Base-by-base conservation (phyloP, 2,329 filamentous ascomycete species). In the Sporothrix pallida region DNA sequence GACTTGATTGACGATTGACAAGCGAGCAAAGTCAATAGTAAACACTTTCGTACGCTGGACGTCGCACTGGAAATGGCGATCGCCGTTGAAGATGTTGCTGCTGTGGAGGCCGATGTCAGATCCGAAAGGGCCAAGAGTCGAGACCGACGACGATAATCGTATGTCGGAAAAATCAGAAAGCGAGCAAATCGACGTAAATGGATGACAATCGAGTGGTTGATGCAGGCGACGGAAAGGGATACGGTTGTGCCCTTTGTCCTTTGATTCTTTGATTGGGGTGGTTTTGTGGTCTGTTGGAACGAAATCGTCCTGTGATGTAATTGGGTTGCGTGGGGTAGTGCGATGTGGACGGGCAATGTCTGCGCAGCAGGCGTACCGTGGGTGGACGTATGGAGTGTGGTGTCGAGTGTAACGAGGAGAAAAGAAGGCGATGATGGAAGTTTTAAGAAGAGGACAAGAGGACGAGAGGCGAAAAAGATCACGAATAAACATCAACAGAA, bases 31-130 rank as follows among this genome's bases (percentile, higher is more conserved):
- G 23, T 48, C 44, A 13, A 48, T 13, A 48, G 44, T 13, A 1
- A 48, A 48, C 44, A 48, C 44, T 9, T 9, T 60, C 60, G 8
- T 15, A 31, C 58, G 58, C 42, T 31, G 37, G 1, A 63, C 37
- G 60, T 63, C n/a, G 63, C 13, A 67, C 20, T 67, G 44, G 44
- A 48, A 31, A 67, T 23, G 20, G 44, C 20, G 63, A 31, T 50
- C 63, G 44, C 44, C 15, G 63, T 52, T 68, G 63, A 48, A 67
- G 63, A 68, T 68, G 63, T 46, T 65, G 62, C 60, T 46, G 17
- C 10, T 65, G 58, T 65, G 37, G 62, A 46, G 37, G 62, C 62
- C 9, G 37, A 20, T 20, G 31, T 13, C 1, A 15, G 56, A 15
- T 17, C 31, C 31, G 31, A 6, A 37, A 37, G 31, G 56, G 13